phyloP scores from a whole-genome alignment of 495 filamentous ascomycete species.

The Xylaria bambusicola region DNA sequence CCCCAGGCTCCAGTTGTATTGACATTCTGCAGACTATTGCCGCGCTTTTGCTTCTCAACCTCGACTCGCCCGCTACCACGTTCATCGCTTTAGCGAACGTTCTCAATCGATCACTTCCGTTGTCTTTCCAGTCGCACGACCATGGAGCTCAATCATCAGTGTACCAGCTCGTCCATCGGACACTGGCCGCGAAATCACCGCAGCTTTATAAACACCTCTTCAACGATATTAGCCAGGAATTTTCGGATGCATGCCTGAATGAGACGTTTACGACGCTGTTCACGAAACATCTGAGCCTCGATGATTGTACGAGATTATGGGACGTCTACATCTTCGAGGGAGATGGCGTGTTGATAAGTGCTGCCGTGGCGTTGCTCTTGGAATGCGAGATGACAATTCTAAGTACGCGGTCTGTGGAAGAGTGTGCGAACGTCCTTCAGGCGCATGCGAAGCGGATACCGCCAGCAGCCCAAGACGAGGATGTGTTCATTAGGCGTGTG shows the following conservation, averaged over 20 bases:
- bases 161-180: slow-evolving; percentile 70
- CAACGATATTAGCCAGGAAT: slow-evolving; percentile 37
- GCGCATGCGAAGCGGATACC: neutral
- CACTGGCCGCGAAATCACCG: slow-evolving; percentile 71
- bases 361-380: slow-evolving; percentile 71
- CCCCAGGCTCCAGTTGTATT: slow-evolving; percentile 18
- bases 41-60: slow-evolving; percentile 81
- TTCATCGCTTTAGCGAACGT: slow-evolving; percentile 86
- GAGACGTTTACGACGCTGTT: slow-evolving; percentile 56
- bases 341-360: slow-evolving; percentile 76
- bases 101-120: slow-evolving; percentile 83
- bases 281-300: slow-evolving; percentile 60
- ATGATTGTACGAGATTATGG: slow-evolving; percentile 79
- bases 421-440: slow-evolving; percentile 36
- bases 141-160: slow-evolving; percentile 68
- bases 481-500: slow-evolving; percentile 12
- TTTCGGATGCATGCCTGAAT: slow-evolving; percentile 52
- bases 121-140: slow-evolving; percentile 85
- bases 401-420: slow-evolving; percentile 31
- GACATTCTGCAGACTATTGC: slow-evolving; percentile 66
- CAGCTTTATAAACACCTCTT: slow-evolving; percentile 68
- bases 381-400: slow-evolving; percentile 45
- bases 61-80: slow-evolving; percentile 67
- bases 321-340: slow-evolving; percentile 96
- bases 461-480: slow-evolving; percentile 11